Evolutionary conservation across 495 filamentous ascomycete species (phyloP), one percentile per base, ranked within the genome.

Genomic region (Penicillium alfredii): DNA sequence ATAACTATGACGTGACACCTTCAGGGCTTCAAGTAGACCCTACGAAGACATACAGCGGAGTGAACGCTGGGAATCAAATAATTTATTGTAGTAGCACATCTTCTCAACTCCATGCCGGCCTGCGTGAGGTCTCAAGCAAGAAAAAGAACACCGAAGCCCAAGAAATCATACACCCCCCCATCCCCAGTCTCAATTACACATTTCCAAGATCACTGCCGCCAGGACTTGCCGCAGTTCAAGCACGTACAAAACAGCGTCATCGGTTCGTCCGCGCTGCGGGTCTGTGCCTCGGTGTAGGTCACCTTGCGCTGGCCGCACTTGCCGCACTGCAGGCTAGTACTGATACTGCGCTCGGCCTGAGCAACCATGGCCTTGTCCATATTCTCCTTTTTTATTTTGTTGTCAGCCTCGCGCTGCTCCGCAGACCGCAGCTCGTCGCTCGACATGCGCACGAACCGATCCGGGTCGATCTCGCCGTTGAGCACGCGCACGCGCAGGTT

Each of bases 211-310:
- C 44, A 71, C 57, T 71, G 66, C 37, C 60, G 60, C 68, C 70
- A 72, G 18, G 65, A 65, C 44, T 73, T 73, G 35, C 68, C 68
- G 40, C 69, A 73, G 47, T 64, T 61, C 61, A 65, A 30, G 45
- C 72, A 74, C 17, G 71, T 71, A 48, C 65, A 69, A 49, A 65
- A 65, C 32, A 64, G 40, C 20, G 60, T 69, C 55, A 60, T 70
- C 51, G 58, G 56, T 54, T 71, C 92, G 74, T 98, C 92, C 29
- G 92, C 92, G 63, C 78, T 83, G 45, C 93, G 79, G 4, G 92
- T 97, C 69, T 97, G 93, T 17, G 93, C 92, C 64, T 96, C 92
- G 20, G 76, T 88, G 58, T 98, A 98, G 47, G 80, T 82, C 52
- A 98, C 92, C 70, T 86, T 92, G 68, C 84, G 88, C 72, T 94